Conservation (phyloP, 495 filamentous ascomycete species). For the Talaromyces proteolyticus region DNA sequence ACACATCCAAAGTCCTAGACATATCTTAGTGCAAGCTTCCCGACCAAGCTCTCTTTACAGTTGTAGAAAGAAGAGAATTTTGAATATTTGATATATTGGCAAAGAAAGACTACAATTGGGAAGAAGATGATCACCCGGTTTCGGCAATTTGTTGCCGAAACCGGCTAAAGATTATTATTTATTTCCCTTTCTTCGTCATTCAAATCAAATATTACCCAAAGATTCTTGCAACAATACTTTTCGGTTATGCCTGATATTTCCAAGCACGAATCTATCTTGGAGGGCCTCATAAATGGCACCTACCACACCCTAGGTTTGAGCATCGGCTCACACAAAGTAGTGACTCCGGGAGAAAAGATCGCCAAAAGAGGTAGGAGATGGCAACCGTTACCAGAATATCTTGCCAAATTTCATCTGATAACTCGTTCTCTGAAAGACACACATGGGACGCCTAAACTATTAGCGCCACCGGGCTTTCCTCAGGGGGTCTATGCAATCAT, state of each 20-base stretch:
- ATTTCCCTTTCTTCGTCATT: no score
- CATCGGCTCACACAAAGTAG: neutral
- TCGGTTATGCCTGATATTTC: neutral
- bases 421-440: neutral
- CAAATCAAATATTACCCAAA: no score
- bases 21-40: no score
- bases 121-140: no score
- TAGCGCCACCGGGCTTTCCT: neutral
- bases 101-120: no score
- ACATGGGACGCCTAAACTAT: neutral
- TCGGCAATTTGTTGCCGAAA: no score
- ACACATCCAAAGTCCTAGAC: no score
- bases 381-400: neutral
- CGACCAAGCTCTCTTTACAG: no score
- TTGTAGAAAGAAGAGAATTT: no score
- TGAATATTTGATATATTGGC: no score
- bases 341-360: neutral
- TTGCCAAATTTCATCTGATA: neutral
- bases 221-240: no score
- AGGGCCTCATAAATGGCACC: neutral
- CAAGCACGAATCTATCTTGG: neutral
- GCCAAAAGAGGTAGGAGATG: neutral
- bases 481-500: constrained; percentile 34
- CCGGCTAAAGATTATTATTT: no score
- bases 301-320: neutral